Conservation (phyloP, 768 basidiomycete species). For the Leccinum broughii region DNA sequence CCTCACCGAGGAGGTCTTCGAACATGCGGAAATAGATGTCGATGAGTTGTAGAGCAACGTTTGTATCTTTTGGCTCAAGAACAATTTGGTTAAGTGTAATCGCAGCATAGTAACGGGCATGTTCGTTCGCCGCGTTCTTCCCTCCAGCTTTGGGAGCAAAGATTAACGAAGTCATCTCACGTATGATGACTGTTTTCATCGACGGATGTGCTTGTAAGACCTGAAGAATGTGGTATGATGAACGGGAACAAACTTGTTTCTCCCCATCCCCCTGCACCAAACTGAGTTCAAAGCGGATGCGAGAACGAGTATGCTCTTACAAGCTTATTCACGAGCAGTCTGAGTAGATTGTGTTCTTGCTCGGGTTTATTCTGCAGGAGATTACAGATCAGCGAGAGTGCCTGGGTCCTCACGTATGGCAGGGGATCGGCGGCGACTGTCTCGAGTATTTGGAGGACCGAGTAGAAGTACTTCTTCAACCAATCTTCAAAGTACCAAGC, state of each 20-base stretch:
- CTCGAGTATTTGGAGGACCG: conserved; percentile 87
- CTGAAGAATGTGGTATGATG: conserved; percentile 87
- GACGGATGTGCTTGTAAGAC: conserved; percentile 87
- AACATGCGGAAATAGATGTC: conserved; percentile 96
- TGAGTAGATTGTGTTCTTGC: conserved; percentile 95
- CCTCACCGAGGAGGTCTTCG: conserved; percentile 78
- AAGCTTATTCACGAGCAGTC: conserved; percentile 92
- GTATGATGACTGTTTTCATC: conserved; percentile 89
- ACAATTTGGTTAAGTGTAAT: conserved; percentile 96
- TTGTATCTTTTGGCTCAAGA: conserved; percentile 62
- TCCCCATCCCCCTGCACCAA: conserved; percentile 78
- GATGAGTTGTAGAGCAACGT: conserved; percentile 75
- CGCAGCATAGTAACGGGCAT: conserved; percentile 87
- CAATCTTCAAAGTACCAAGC: conserved; percentile 96
- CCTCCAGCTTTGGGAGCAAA: conserved; percentile 35
- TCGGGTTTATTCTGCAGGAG: conserved; percentile 90
- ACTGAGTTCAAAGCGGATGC: background rate
- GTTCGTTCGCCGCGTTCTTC: conserved; percentile 51
- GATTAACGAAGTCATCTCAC: conserved; percentile 80
- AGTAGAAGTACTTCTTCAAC: conserved; percentile 97
- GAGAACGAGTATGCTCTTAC: conserved; percentile 41
- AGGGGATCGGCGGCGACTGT: conserved; percentile 81
- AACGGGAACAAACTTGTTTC: conserved; percentile 82
- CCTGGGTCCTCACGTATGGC: conserved; percentile 84
- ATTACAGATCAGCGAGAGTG: conserved; percentile 72